These are phyloP conservation scores for Monosporozyma unispora DNA, from an alignment of 805 yeast genomes.

Conservation along the genomic window DNA sequence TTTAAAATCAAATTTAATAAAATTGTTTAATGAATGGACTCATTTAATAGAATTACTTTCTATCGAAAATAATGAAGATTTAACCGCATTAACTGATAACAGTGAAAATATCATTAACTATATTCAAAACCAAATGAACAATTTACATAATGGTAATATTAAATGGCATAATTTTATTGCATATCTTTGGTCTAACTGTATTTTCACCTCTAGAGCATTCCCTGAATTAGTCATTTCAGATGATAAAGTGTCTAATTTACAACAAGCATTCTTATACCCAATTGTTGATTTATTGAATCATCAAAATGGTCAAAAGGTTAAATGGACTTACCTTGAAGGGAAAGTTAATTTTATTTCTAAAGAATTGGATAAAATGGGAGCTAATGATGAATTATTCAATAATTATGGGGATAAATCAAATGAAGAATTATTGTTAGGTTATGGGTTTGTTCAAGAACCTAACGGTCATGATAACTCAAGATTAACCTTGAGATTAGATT, in stretches of 20 bases:
- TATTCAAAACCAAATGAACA: neutral
- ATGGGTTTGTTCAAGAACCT: conserved; percentile 61
- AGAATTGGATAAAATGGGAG: conserved; percentile 11
- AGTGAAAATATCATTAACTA: conserved; percentile 5
- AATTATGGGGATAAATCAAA: conserved; percentile 86
- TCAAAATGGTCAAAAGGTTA: conserved; percentile 46
- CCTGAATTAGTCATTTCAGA: conserved; percentile 54
- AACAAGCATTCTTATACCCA: conserved; percentile 65
- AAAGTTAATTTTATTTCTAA: conserved; percentile 38
- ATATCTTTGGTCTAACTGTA: conserved; percentile 67
- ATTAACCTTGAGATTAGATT: conserved; percentile 48
- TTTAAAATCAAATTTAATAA: conserved; percentile 37
- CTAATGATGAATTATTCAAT: conserved; percentile 52
- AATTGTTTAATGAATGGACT: conserved; percentile 54
- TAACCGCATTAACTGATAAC: neutral
- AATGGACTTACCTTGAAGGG: conserved; percentile 42
- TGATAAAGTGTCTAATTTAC: conserved; percentile 22
- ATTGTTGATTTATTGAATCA: conserved; percentile 76
- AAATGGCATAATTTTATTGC: conserved; percentile 59
- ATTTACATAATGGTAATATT: conserved; percentile 11
- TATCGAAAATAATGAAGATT: neutral
- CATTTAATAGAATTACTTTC: conserved; percentile 5
- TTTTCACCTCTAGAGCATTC: conserved; percentile 71
- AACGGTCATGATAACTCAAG: conserved; percentile 53
- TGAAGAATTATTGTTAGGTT: conserved; percentile 70